These are phyloP conservation scores for Fistulifera pelliculosa DNA, from an alignment of 108 stramenopile genomes.

Conservation along the genomic window DNA sequence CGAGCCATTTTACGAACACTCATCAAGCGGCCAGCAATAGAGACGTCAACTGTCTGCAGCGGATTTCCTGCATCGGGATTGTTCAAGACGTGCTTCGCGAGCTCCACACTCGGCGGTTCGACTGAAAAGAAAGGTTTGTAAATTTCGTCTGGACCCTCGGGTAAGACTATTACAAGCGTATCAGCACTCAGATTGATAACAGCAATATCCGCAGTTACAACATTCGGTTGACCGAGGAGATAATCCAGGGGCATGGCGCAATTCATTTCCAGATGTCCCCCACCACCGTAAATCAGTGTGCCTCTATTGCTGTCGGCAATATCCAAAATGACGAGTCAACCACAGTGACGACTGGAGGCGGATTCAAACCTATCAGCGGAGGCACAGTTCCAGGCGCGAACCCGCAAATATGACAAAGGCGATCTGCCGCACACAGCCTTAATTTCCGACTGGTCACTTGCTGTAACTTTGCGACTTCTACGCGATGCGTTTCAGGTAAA, in stretches of 20 bases:
- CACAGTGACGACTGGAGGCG: not conserved
- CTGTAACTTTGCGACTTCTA: no score
- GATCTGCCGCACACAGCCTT: not conserved
- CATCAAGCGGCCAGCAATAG: slow-evolving; percentile 19
- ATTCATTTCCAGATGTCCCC: not conserved
- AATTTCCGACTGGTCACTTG: no score
- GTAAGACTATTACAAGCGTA: no score
- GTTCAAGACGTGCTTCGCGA: not conserved
- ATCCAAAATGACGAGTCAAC: not conserved
- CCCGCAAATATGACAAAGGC: not conserved
- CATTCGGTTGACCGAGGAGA: not conserved
- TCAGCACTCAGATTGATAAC: not conserved
- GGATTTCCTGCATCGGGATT: not conserved
- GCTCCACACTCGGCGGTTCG: slow-evolving; percentile 2
- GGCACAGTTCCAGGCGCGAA: slow-evolving; percentile 1
- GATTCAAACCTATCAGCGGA: not conserved
- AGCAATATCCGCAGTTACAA: not conserved
- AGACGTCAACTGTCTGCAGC: slow-evolving; percentile 4
- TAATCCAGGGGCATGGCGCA: not conserved
- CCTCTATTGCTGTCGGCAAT: no score
- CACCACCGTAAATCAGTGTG: not conserved
- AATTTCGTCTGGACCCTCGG: no score
- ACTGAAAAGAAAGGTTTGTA: slow-evolving; percentile 7
- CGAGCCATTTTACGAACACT: slow-evolving; percentile 26
- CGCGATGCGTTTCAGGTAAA: no score